Evolutionary conservation across 2,329 filamentous ascomycete species (phyloP).

Genomic region (Stagonosporopsis cucurbitacearum): DNA sequence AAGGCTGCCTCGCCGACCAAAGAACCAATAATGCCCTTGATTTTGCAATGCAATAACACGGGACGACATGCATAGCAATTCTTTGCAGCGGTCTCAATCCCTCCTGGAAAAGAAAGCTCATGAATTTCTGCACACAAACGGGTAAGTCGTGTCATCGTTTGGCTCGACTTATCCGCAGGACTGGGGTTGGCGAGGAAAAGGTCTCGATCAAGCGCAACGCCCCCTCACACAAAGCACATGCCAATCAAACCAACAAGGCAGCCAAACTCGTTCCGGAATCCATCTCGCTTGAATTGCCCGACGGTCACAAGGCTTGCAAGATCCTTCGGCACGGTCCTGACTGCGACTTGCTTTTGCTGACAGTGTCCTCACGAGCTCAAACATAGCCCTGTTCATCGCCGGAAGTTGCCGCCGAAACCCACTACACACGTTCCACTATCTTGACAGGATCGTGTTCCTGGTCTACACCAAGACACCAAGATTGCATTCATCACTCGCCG

Average conservation of each 20-base stretch:
- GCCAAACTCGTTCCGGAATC: not conserved
- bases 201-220: conserved; percentile 25
- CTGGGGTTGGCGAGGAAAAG: conserved; percentile 31
- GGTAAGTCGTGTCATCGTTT: conserved; percentile 5
- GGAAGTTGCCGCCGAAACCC: conserved; percentile 2
- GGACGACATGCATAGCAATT: conserved; percentile 12
- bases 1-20: conserved; percentile 15
- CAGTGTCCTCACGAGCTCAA: not conserved
- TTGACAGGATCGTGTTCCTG: not conserved
- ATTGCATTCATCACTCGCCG: not conserved
- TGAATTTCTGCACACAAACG: conserved; percentile 13
- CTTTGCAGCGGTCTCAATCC: conserved; percentile 18
- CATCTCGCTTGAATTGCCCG: not conserved
- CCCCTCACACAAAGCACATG: conserved; percentile 13
- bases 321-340: not conserved
- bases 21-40: conserved; percentile 13
- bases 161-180: conserved; percentile 14
- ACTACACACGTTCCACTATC: not conserved
- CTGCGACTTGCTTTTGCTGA: conserved; percentile 6
- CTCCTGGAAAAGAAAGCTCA: conserved; percentile 7
- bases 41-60: conserved; percentile 10
- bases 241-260: conserved; percentile 6
- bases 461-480: not conserved
- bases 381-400: not conserved
- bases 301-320: conserved; percentile 7